Evolutionary conservation across 352 stramenopile species (phyloP).

Genomic region (Globisporangium polare): DNA sequence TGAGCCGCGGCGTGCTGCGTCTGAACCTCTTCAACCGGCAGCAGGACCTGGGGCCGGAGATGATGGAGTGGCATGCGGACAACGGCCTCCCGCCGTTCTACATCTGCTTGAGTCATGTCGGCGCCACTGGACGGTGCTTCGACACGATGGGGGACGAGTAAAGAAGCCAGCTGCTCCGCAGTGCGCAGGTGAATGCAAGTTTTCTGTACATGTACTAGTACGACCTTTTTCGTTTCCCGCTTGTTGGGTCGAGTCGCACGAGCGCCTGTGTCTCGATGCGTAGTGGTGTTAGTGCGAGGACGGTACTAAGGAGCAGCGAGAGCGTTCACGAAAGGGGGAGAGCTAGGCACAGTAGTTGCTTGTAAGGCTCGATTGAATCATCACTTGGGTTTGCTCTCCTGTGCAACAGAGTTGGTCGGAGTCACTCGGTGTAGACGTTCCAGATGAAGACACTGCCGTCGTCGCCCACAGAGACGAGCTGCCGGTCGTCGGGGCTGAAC

Average conservation of each 20-base stretch:
- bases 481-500: conserved; percentile 90
- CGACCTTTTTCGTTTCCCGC: too few relatives aligned
- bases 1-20: conserved; percentile 44
- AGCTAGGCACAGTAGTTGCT: too few relatives aligned
- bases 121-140: conserved; percentile 13
- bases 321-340: too few relatives aligned
- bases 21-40: conserved; percentile 54
- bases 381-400: too few relatives aligned
- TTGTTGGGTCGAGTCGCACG: too few relatives aligned
- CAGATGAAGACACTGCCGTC: conserved; percentile 92
- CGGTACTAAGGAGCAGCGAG: too few relatives aligned
- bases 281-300: too few relatives aligned
- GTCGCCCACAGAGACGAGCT: conserved; percentile 89
- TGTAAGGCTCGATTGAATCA: too few relatives aligned
- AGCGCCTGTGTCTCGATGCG: too few relatives aligned
- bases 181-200: not conserved
- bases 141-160: not conserved
- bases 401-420: too few relatives aligned
- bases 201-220: not conserved
- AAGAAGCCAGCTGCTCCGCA: not conserved
- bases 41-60: conserved; percentile 43
- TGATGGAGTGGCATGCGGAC: conserved; percentile 37
- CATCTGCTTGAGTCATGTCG: conserved; percentile 73
- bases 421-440: conserved; percentile 77
- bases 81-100: conserved; percentile 57